Base-by-base conservation (phyloP, 108 stramenopile genomes). In the Cyclotella choctawhatcheeana region DNA sequence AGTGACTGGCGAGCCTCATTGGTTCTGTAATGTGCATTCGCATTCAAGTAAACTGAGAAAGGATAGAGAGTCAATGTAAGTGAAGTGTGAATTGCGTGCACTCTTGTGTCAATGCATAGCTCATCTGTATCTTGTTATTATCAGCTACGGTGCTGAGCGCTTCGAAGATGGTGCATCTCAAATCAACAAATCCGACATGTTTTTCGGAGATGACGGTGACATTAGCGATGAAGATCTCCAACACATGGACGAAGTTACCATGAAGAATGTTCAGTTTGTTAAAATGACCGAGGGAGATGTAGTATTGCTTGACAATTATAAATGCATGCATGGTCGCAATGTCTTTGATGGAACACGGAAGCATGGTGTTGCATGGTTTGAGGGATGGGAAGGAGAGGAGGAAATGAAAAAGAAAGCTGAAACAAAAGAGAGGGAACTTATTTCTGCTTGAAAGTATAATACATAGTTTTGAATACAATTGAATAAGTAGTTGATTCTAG, bases 111-210 rank as follows among this genome's bases (percentile, higher is more conserved):
- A n/a, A n/a, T n/a, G n/a, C 25, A 26, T 27, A 27, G 12, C 13
- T 45, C 40, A 24, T 31, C 29, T 58, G 5, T 34, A 33, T 35
- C 21, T 22, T 52, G 43, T 56, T 26, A 34, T 6, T 34, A 44
- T 8, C 70, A 92, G 87, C 14, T 95, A 95, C 67, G 94, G 94
- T 20, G 92, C 90, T 25, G 94, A 95, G 67, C 82, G 89, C 35
- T 93, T 93, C 77, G 92, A 93, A 71, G 92, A 93, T 79, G 94
- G 94, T 63, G 94, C 94, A 40, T 88, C 87, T 43, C 90, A 90
- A 80, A 93, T 96, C 75, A 96, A 96, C 83, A 96, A 96, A 65
- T 89, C 89, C 30, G 94, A 96, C 81, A 93, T 96, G 94, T 93
- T 86, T 81, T 96, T 79, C 69, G 94, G 94, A 47, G 94, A 96